Conservation (phyloP, 2,329 filamentous ascomycete species). For the Pestalotiopsis sp. region DNA sequence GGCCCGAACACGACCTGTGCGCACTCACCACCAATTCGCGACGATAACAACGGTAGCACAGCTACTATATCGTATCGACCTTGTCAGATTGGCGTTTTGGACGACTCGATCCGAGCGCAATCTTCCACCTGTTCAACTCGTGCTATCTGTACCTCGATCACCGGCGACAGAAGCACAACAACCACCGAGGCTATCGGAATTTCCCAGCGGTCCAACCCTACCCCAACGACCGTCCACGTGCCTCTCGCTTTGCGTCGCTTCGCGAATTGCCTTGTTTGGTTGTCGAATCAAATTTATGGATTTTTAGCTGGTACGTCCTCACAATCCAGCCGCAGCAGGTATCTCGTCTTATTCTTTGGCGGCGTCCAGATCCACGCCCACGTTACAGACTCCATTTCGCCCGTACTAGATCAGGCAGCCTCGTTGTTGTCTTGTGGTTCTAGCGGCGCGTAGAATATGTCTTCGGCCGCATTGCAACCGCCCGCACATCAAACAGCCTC, state of each 20-base stretch:
- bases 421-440: neutral
- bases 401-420: neutral
- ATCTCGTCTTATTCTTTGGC: neutral
- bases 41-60: neutral
- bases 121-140: neutral
- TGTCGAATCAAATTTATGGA: conserved; percentile 1
- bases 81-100: conserved; percentile 10
- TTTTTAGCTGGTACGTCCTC: neutral
- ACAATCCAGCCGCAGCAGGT: neutral
- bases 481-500: conserved; percentile 54
- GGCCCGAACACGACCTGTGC: neutral
- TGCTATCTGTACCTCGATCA: neutral
- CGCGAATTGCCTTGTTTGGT: neutral
- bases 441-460: conserved; percentile 49
- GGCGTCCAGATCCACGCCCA: neutral
- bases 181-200: neutral
- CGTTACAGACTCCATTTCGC: neutral
- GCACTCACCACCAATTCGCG: neutral
- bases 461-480: conserved; percentile 64
- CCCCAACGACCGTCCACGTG: neutral
- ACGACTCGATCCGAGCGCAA: conserved; percentile 9
- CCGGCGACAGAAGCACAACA: neutral
- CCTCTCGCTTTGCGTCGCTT: neutral
- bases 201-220: neutral
- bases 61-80: neutral